These are phyloP conservation scores for Agaricus blazei DNA, from an alignment of 768 basidiomycete species.

Conservation along the genomic window DNA sequence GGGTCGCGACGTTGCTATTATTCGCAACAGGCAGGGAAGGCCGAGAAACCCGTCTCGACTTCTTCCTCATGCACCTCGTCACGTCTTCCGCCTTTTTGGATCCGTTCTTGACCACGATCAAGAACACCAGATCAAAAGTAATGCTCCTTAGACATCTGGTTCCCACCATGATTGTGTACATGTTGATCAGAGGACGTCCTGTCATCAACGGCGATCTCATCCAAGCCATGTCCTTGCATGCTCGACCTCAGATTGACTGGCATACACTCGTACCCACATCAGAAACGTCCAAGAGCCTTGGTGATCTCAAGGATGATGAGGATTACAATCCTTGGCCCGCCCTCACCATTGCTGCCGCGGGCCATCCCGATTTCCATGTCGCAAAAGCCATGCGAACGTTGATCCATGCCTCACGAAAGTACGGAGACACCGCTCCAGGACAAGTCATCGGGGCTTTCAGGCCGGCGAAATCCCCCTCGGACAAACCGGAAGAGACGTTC, in stretches of 20 bases:
- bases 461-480: slow-evolving; percentile 12
- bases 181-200: slow-evolving; percentile 44
- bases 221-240: slow-evolving; percentile 39
- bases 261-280: slow-evolving; percentile 8
- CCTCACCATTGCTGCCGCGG: slow-evolving; percentile 37
- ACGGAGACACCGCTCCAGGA: slow-evolving; percentile 36
- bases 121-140: slow-evolving; percentile 32
- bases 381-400: slow-evolving; percentile 46
- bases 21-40: slow-evolving; percentile 41
- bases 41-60: slow-evolving; percentile 45
- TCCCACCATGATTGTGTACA: slow-evolving; percentile 27
- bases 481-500: slow-evolving; percentile 35
- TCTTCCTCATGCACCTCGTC: slow-evolving; percentile 58
- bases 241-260: slow-evolving; percentile 28
- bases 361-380: slow-evolving; percentile 49
- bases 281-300: slow-evolving; percentile 20
- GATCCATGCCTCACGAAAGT: slow-evolving; percentile 41
- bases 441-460: slow-evolving; percentile 38
- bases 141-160: slow-evolving; percentile 41
- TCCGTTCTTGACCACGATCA: slow-evolving; percentile 29
- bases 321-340: slow-evolving; percentile 49
- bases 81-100: slow-evolving; percentile 48
- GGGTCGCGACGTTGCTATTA: slow-evolving; percentile 42
- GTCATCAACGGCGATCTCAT: slow-evolving; percentile 41
- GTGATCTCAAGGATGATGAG: slow-evolving; percentile 28